A percentile compares a stretch with the other conserved stretches of the same genome.
Evolutionary conservation across 2,329 filamentous ascomycete species (phyloP).

Genomic region (Nannizzia gypsea): DNA sequence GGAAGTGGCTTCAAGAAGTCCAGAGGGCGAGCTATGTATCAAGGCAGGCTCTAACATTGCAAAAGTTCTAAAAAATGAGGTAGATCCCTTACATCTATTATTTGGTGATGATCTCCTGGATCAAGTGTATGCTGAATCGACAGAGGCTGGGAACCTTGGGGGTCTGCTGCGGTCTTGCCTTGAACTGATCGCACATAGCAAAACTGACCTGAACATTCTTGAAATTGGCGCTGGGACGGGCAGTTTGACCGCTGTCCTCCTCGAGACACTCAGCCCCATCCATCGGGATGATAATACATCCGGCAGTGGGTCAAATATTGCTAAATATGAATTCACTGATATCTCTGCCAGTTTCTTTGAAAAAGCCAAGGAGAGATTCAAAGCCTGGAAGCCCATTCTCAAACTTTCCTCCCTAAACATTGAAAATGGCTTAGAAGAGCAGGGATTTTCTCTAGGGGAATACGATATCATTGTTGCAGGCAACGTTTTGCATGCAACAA

Average conservation of each 20-base stretch:
- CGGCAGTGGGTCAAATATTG: background rate
- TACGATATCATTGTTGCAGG: slow-evolving; percentile 18
- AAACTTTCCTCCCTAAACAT: slow-evolving; percentile 14
- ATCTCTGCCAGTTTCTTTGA: background rate
- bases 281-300: background rate
- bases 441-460: slow-evolving; percentile 14
- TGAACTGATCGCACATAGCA: slow-evolving; percentile 7
- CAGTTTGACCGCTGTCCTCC: background rate
- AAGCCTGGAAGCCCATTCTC: background rate
- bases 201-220: slow-evolving; percentile 12
- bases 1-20: too few species aligned
- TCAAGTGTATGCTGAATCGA: background rate
- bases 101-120: too few species aligned
- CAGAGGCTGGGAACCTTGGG: too few species aligned
- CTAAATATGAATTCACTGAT: slow-evolving; percentile 10
- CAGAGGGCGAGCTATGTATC: too few species aligned
- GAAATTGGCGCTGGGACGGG: slow-evolving; percentile 16
- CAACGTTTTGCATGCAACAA: slow-evolving; percentile 18
- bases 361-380: background rate
- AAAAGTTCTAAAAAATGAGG: too few species aligned
- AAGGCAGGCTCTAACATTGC: too few species aligned
- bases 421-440: slow-evolving; percentile 10
- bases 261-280: background rate
- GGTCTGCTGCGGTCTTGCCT: background rate
- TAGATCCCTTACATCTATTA: too few species aligned